phyloP scores from a whole-genome alignment of 805 yeast species.

The Torulaspora franciscae region DNA sequence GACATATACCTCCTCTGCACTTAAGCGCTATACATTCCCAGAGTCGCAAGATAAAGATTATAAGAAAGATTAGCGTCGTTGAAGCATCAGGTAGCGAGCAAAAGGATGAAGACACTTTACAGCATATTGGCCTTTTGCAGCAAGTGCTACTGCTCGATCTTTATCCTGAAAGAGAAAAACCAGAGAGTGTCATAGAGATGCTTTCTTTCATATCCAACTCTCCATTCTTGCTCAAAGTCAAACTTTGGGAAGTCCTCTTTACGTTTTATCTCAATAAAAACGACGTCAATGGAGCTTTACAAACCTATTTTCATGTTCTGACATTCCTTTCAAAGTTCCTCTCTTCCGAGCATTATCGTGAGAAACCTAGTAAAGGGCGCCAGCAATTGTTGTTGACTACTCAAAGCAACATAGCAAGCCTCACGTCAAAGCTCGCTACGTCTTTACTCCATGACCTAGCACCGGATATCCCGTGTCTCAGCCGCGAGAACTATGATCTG shows the following conservation, averaged over 20 bases:
- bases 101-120: slow-evolving; percentile 23
- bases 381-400: slow-evolving; percentile 44
- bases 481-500: slow-evolving; percentile 16
- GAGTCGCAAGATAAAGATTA: slow-evolving; percentile 64
- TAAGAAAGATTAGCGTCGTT: slow-evolving; percentile 35
- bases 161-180: slow-evolving; percentile 9
- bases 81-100: slow-evolving; percentile 50
- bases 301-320: slow-evolving; percentile 51
- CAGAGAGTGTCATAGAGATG: slow-evolving; percentile 47
- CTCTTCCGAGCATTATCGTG: slow-evolving; percentile 23
- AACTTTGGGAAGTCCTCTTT: slow-evolving; percentile 70
- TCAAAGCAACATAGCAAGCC: slow-evolving; percentile 51
- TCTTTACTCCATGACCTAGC: slow-evolving; percentile 30
- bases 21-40: slow-evolving; percentile 50
- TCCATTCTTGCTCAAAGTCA: slow-evolving; percentile 60
- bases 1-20: slow-evolving; percentile 54
- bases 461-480: slow-evolving; percentile 31
- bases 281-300: slow-evolving; percentile 37
- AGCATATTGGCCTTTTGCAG: slow-evolving; percentile 41
- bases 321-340: slow-evolving; percentile 40
- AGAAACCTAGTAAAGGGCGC: slow-evolving; percentile 35
- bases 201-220: slow-evolving; percentile 56
- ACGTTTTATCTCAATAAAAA: slow-evolving; percentile 43
- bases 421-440: slow-evolving; percentile 39
- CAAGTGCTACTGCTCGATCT: slow-evolving; percentile 39